Base-by-base conservation (phyloP, 352 stramenopile species). In the Globisporangium cylindrosporum region DNA sequence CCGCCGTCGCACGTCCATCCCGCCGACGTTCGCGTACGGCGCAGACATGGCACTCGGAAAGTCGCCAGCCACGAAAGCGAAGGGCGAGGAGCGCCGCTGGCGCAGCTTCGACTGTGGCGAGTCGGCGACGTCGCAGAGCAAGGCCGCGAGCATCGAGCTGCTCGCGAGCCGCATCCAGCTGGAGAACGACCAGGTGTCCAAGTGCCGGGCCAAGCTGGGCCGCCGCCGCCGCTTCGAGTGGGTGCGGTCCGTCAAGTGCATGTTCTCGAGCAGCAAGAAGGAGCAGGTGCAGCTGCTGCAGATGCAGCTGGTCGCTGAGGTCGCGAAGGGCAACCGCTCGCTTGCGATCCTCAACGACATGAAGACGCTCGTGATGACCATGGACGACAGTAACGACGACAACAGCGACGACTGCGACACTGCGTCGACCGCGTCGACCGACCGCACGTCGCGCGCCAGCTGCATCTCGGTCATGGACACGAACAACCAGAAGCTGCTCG, bases 221-320 rank as follows among this genome's bases (percentile, higher is more conserved):
- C 74, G 67, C 41, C 79, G 81, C 7, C 75, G 79, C 20, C 56
- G 64, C 24, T 64, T 70, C 27, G 76, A 85, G 57, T 73, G 86
- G 41, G 64, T 90, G 22, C 79, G 80, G 24, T 80, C 77, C n/a
- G 72, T 92, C 7, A 68, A 72, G 34, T 63, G 73, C 38, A 69
- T 79, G 58, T 80, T 89, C 60, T 81, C 79, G n/a, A 74, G 74
- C 9, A 77, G 72, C 38, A 72, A 78, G 22, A 79, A 83, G 48
- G 76, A 91, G 38, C 82, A 88, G 57, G 74, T 92, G 10, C 70
- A 77, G 60, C 63, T 92, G 41, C 71, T 89, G 20, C 84, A 86
- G 67, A 89, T 92, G 79, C 81, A 91, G 62, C 72, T 92, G 2
- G 78, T 89, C 34, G 84, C 84, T n/a, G 79, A 88, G 32, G 78